Conservation (phyloP, 2,329 filamentous ascomycete species). For the Tolypocladium ophioglossoides region DNA sequence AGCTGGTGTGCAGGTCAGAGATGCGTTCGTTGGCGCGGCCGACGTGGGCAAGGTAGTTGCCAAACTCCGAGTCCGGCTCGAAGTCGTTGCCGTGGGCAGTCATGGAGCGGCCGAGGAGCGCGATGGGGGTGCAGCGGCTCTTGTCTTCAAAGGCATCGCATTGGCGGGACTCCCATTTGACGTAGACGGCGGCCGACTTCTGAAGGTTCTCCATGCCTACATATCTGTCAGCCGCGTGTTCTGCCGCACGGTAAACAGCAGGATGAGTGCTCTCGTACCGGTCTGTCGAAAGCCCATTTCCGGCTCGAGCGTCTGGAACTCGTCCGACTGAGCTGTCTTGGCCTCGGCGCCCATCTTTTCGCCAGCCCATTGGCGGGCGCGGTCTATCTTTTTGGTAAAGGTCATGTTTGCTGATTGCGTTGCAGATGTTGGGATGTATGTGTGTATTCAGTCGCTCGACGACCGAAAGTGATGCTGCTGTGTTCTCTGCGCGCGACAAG, state of each 20-base stretch:
- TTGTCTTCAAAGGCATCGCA: conserved; percentile 72
- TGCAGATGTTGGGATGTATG: background rate
- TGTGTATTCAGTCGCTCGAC: background rate
- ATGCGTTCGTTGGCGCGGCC: conserved; percentile 84
- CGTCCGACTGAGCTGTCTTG: conserved; percentile 77
- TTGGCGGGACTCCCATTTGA: conserved; percentile 80
- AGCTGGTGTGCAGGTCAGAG: conserved; percentile 75
- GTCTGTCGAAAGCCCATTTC: conserved; percentile 88
- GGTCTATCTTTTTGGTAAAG: conserved; percentile 77
- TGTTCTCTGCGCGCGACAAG: background rate
- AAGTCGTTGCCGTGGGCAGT: conserved; percentile 86
- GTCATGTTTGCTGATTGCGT: conserved; percentile 30
- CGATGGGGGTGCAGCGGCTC: conserved; percentile 74
- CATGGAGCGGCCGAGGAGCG: conserved; percentile 76
- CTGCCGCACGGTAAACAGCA: background rate
- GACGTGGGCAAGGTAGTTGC: conserved; percentile 68
- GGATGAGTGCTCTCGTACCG: conserved; percentile 39
- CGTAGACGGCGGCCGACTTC: conserved; percentile 71
- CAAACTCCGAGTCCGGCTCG: conserved; percentile 81
- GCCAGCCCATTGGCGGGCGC: conserved; percentile 95
- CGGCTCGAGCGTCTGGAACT: conserved; percentile 80
- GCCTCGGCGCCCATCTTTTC: conserved; percentile 91
- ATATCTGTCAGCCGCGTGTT: background rate
- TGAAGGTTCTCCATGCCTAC: conserved; percentile 92
- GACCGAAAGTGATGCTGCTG: background rate